phyloP scores from a whole-genome alignment of 768 basidiomycete species.

The Tricholoma terreum region DNA sequence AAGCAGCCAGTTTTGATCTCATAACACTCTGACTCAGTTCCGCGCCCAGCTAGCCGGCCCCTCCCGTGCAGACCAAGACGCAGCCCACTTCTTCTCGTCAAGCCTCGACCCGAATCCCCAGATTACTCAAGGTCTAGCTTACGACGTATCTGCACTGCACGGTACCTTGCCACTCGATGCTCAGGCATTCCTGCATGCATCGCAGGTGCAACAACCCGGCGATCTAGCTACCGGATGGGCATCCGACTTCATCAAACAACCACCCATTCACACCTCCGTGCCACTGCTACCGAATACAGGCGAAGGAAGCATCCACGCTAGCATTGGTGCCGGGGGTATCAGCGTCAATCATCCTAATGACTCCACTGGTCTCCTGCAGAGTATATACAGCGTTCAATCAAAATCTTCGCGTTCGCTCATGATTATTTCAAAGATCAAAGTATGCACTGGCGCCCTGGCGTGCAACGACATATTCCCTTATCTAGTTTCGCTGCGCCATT shows the following conservation, averaged over 20 bases:
- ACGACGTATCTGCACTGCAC: conserved; percentile 59
- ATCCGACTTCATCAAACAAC: conserved; percentile 52
- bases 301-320: conserved; percentile 1
- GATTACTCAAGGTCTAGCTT: conserved; percentile 38
- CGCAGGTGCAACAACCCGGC: conserved; percentile 21
- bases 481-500: conserved; percentile 31
- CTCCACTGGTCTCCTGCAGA: conserved; percentile 13
- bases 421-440: conserved; percentile 24
- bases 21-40: conserved; percentile 45
- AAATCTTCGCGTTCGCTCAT: neutral
- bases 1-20: neutral
- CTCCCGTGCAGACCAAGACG: conserved; percentile 56
- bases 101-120: conserved; percentile 31
- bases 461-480: conserved; percentile 36
- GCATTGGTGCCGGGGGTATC: neutral
- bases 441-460: conserved; percentile 39
- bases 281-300: neutral
- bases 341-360: neutral
- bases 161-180: conserved; percentile 39
- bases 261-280: conserved; percentile 16
- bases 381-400: conserved; percentile 9
- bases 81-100: conserved; percentile 63
- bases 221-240: conserved; percentile 52
- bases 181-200: conserved; percentile 17
- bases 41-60: conserved; percentile 44